A percentile compares a stretch with the other conserved stretches of the same genome.
Conservation (phyloP, 2,329 filamentous ascomycete species). For the Talaromyces sp. region DNA sequence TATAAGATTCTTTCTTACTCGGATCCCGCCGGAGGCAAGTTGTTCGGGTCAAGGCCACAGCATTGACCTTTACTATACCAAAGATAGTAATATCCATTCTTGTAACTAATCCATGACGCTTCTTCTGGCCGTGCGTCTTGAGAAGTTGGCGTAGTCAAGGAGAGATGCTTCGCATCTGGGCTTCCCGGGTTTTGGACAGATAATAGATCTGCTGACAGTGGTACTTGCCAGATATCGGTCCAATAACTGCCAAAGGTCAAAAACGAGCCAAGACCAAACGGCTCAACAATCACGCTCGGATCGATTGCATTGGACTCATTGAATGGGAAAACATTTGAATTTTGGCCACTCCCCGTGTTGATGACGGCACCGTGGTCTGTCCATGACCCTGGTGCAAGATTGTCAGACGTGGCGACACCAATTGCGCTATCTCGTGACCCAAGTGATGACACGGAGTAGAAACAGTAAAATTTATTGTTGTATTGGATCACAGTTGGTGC, state of each 20-base stretch:
- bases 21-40: slow-evolving; percentile 19
- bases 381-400: slow-evolving; percentile 29
- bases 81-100: slow-evolving; percentile 30
- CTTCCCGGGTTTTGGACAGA: slow-evolving; percentile 15
- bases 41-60: slow-evolving; percentile 22
- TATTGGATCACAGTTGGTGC: slow-evolving; percentile 59
- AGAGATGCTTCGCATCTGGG: slow-evolving; percentile 24
- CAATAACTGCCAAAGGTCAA: slow-evolving; percentile 66
- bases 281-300: slow-evolving; percentile 44
- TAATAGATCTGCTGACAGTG: slow-evolving; percentile 33
- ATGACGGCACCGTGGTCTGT: slow-evolving; percentile 28
- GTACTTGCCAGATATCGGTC: slow-evolving; percentile 58
- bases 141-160: slow-evolving; percentile 10
- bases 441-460: slow-evolving; percentile 60
- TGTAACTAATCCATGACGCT: slow-evolving; percentile 32
- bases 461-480: slow-evolving; percentile 56
- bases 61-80: slow-evolving; percentile 38
- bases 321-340: slow-evolving; percentile 23
- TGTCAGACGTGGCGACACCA: slow-evolving; percentile 49
- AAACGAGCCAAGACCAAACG: slow-evolving; percentile 31
- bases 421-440: slow-evolving; percentile 59
- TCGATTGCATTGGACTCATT: slow-evolving; percentile 58
- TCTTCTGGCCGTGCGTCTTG: slow-evolving; percentile 20
- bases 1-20: neutral
- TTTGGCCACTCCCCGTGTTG: slow-evolving; percentile 26